Evolutionary conservation across 2,329 filamentous ascomycete genomes (phyloP), one percentile per base, ranked within the genome.

Genomic region (Penicillium rolfsii): DNA sequence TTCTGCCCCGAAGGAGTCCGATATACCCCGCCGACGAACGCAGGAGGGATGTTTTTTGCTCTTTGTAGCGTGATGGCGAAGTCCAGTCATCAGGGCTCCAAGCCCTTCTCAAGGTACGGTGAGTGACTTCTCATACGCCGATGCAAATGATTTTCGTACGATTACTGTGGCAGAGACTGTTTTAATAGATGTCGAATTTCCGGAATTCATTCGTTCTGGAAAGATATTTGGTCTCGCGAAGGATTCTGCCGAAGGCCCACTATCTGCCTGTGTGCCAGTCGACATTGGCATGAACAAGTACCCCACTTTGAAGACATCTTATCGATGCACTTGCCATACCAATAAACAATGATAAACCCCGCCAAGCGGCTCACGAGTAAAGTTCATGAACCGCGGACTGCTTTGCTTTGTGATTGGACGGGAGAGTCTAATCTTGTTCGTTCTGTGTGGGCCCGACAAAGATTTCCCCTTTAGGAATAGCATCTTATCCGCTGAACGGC

Each of bases 1-100:
- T 67, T 65, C n/a, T 80, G 75, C 62, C 64, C 67, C 22, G 65
- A 66, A 45, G 67, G 69, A 0, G 64, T 57, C 35, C 59, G 66
- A 74, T 77, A n/a, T 80, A 78, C 58, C 65, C 69, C 7, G 71
- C 63, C 33, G 67, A 73, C 7, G 71, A 75, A 6, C 73, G 71
- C 11, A 75, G 72, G 3, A 75, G 78, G 8, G 77, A 80, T 57
- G 76, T 81, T 0, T 81, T 81, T 81, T 64, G 77, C 76, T 11
- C 65, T 79, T 30, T 77, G 79, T 1, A 75, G 71, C 40, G 70
- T 80, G 19, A 79, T 79, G 41, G 59, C 79, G 60, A 79, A 79
- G 61, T 78, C 77, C 5, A 71, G 71, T 33, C 75, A 78, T 63
- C 19, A 22, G 19, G 19, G 19, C 69, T 75, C 12, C 70, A 77